phyloP scores from a whole-genome alignment of 768 basidiomycete species.

The Pilatotrama ljubarskyi region DNA sequence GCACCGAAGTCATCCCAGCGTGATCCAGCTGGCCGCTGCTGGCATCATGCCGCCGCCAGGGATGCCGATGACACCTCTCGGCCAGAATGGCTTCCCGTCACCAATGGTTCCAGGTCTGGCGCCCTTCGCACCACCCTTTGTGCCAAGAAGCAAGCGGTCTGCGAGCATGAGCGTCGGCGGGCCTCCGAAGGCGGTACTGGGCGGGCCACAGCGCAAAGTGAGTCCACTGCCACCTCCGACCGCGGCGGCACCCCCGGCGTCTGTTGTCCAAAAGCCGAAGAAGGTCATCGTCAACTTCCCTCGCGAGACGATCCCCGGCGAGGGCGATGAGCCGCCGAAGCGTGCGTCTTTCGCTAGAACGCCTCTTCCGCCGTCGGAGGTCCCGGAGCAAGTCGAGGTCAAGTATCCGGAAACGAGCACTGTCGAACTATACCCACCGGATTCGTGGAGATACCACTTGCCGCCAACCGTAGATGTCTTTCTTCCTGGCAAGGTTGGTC shows the following conservation, averaged over 20 bases:
- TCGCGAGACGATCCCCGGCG: conserved; percentile 52
- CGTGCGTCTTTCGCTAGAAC: conserved; percentile 62
- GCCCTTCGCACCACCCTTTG: conserved; percentile 48
- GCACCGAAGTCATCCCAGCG: conserved; percentile 60
- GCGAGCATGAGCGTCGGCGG: conserved; percentile 74
- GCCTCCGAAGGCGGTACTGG: conserved; percentile 84
- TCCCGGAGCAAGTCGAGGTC: conserved; percentile 31
- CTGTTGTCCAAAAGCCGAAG: conserved; percentile 51
- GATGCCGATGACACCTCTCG: conserved; percentile 63
- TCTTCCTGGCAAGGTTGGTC: conserved; percentile 72
- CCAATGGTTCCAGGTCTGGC: conserved; percentile 37
- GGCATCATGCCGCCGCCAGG: conserved; percentile 56
- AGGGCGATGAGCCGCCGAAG: conserved; percentile 38
- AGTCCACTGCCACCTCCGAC: conserved; percentile 59
- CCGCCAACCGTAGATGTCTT: conserved; percentile 78
- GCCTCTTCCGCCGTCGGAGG: conserved; percentile 45
- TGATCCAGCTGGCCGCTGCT: conserved; percentile 62
- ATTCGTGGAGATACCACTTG: conserved; percentile 55
- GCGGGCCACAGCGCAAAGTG: conserved; percentile 76
- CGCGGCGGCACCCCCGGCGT: conserved; percentile 30
- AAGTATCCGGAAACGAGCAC: conserved; percentile 41
- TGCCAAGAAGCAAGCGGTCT: conserved; percentile 63
- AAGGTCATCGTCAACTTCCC: conserved; percentile 74
- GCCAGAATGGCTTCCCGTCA: conserved; percentile 56
- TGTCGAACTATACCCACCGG: conserved; percentile 63